Percentiles rank a stretch among this genome's conserved stretches.
Conservation (phyloP, 1,139 yeast species). For the Kodamaea sp. region DNA sequence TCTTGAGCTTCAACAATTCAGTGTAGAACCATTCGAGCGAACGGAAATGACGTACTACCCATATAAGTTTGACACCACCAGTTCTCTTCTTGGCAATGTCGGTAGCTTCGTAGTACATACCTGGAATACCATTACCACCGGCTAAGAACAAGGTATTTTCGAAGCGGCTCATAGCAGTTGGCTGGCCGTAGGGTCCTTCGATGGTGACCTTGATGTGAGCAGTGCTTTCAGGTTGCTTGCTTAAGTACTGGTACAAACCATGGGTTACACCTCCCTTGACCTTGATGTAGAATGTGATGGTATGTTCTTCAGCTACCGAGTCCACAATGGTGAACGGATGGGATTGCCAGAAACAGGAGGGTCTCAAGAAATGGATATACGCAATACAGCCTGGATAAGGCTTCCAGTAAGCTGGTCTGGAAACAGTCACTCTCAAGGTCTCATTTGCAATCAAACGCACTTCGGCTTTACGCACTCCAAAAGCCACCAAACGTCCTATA, state of each 20-base stretch:
- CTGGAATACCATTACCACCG: slow-evolving; percentile 79
- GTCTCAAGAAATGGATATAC: slow-evolving; percentile 39
- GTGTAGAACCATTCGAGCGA: slow-evolving; percentile 32
- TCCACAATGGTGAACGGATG: slow-evolving; percentile 57
- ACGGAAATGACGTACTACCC: slow-evolving; percentile 49
- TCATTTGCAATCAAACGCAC: slow-evolving; percentile 50
- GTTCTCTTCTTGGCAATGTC: slow-evolving; percentile 20
- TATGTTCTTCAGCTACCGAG: slow-evolving; percentile 28
- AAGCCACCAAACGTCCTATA: slow-evolving; percentile 45
- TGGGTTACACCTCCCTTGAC: slow-evolving; percentile 43
- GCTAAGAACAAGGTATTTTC: slow-evolving; percentile 56
- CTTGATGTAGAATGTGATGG: slow-evolving; percentile 35
- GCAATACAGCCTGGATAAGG: slow-evolving; percentile 45
- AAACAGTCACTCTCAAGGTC: slow-evolving; percentile 40
- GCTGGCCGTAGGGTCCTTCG: slow-evolving; percentile 47
- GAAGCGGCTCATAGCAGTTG: slow-evolving; percentile 43
- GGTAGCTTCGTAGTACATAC: slow-evolving; percentile 36
- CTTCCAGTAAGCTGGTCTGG: slow-evolving; percentile 39
- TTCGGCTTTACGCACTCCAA: slow-evolving; percentile 53
- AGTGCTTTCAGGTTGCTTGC: slow-evolving; percentile 45
- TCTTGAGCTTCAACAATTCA: slow-evolving; percentile 28
- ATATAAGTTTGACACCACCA: slow-evolving; percentile 39
- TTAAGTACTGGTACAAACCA: slow-evolving; percentile 40
- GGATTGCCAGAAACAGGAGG: slow-evolving; percentile 54
- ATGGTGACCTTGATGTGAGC: slow-evolving; percentile 35